These are phyloP conservation scores for Nosema granulosis DNA, from an alignment of 371 early-diverging fungal genomes.

Conservation along the genomic window DNA sequence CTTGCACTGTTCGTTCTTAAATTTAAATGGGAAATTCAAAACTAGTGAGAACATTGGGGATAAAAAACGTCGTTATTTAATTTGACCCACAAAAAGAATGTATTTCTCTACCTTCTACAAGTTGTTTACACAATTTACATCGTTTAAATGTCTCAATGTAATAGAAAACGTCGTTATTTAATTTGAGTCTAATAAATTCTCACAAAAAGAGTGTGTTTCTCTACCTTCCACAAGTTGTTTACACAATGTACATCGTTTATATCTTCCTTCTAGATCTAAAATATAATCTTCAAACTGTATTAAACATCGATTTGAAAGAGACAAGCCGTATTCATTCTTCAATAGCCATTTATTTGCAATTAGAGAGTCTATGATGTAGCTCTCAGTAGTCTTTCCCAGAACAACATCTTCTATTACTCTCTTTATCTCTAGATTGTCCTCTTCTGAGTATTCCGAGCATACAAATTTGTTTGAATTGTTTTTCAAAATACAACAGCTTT, in stretches of 20 bases:
- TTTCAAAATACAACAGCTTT: constrained; percentile 30
- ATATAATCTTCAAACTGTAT: constrained; percentile 26
- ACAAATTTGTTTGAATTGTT: neutral
- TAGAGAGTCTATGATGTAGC: constrained; percentile 13
- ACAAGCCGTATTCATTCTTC: neutral
- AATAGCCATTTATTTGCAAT: constrained; percentile 28
- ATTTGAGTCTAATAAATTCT: constrained; percentile 1
- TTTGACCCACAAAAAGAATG: constrained; percentile 4
- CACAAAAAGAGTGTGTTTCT: constrained; percentile 30
- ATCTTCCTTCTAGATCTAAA: constrained; percentile 13
- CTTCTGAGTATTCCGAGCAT: neutral
- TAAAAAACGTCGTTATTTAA: neutral
- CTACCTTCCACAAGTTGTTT: neutral
- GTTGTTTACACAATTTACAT: neutral
- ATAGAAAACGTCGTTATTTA: neutral
- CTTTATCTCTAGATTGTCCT: constrained; percentile 6
- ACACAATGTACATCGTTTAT: constrained; percentile 13
- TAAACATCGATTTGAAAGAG: constrained; percentile 8
- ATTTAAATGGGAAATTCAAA: constrained; percentile 40
- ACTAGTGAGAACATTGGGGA: neutral
- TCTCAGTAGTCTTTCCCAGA: neutral
- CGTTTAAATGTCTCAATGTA: neutral
- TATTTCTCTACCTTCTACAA: neutral
- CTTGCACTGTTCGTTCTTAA: neutral
- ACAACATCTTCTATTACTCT: constrained; percentile 14